phyloP scores from a whole-genome alignment of 1,284 basidiomycete genomes.

The Cryptococcus amylolentus region DNA sequence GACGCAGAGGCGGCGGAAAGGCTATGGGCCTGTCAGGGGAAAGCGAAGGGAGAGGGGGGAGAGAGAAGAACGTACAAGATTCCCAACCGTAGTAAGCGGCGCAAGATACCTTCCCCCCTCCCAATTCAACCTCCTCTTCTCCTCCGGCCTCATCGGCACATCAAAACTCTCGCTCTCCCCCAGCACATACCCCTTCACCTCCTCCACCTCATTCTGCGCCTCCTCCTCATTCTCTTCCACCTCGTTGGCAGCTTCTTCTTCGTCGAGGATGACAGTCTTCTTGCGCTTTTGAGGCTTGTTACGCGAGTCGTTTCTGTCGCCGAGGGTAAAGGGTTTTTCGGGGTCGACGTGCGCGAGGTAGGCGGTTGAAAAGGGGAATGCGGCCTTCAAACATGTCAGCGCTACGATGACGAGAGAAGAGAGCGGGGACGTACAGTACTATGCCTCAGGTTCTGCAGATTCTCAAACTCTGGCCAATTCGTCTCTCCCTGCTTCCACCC shows the following conservation, averaged over 20 bases:
- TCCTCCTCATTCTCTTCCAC: slow-evolving; percentile 41
- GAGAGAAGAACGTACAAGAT: slow-evolving; percentile 61
- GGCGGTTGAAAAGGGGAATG: slow-evolving; percentile 67
- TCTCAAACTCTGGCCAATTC: slow-evolving; percentile 64
- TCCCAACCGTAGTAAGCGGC: slow-evolving; percentile 92
- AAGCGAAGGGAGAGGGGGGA: neutral
- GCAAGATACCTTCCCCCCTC: slow-evolving; percentile 86
- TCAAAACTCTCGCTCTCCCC: slow-evolving; percentile 39
- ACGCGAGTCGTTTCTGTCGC: neutral
- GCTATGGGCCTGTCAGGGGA: slow-evolving; percentile 53
- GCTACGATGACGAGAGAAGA: neutral
- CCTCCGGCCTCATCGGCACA: slow-evolving; percentile 62
- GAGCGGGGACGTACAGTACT: slow-evolving; percentile 59
- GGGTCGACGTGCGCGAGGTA: slow-evolving; percentile 63
- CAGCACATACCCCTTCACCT: slow-evolving; percentile 36
- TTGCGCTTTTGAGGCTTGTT: slow-evolving; percentile 14
- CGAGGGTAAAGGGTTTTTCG: slow-evolving; percentile 45
- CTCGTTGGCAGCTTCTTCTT: slow-evolving; percentile 12
- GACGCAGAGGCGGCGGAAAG: slow-evolving; percentile 86
- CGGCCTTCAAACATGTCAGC: slow-evolving; percentile 20
- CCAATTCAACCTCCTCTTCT: slow-evolving; percentile 88
- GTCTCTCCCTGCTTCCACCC: slow-evolving; percentile 61
- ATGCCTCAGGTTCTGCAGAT: slow-evolving; percentile 60
- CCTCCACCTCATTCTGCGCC: slow-evolving; percentile 23
- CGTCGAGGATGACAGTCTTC: slow-evolving; percentile 16